Evolutionary conservation across 2,329 filamentous ascomycete species (phyloP).

Genomic region (Keithomyces neogunnii): DNA sequence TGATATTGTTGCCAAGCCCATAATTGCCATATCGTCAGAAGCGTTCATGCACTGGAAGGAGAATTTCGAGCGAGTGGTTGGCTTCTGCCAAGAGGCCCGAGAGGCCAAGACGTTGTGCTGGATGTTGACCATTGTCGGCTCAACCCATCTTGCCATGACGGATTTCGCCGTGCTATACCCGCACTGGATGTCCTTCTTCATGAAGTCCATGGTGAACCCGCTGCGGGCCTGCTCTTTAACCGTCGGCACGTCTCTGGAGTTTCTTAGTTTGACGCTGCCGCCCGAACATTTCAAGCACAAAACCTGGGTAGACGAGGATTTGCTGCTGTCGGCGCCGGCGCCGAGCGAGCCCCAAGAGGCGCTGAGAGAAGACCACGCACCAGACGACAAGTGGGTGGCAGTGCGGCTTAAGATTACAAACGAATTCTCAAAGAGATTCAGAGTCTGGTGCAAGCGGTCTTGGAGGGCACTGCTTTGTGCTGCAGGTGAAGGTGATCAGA

Average conservation of each 20-base stretch:
- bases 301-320: conserved; percentile 43
- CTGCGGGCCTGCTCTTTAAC: conserved; percentile 55
- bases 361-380: conserved; percentile 43
- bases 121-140: conserved; percentile 47
- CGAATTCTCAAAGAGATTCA: conserved; percentile 43
- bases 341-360: conserved; percentile 28
- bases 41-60: conserved; percentile 63
- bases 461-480: conserved; percentile 10
- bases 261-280: conserved; percentile 46
- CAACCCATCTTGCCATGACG: conserved; percentile 56
- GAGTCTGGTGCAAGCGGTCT: conserved; percentile 32
- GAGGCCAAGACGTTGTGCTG: conserved; percentile 36
- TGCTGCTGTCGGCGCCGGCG: conserved; percentile 35
- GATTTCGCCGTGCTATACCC: conserved; percentile 60
- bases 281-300: conserved; percentile 36
- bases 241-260: conserved; percentile 53
- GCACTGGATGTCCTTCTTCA: conserved; percentile 44
- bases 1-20: conserved; percentile 39
- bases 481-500: conserved; percentile 3
- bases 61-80: conserved; percentile 51
- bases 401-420: conserved; percentile 48
- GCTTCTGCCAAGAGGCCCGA: conserved; percentile 47
- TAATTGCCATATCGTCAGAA: conserved; percentile 58
- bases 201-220: conserved; percentile 57
- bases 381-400: conserved; percentile 50